phyloP scores from a whole-genome alignment of 257 asterid species.

The Solanum gracilifrons region DNA sequence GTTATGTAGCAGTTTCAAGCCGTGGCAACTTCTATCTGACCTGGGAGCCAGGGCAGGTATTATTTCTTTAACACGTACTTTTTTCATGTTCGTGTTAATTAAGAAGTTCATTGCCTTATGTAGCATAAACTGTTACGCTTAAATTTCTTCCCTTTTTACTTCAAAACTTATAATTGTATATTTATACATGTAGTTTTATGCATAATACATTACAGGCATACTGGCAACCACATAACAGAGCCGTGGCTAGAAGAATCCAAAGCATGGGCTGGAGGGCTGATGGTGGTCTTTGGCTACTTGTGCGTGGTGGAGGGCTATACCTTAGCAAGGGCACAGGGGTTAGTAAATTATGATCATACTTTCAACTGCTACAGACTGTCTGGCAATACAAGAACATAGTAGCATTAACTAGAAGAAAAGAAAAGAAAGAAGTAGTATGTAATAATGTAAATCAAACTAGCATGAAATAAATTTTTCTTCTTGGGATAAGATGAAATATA shows the following conservation, averaged over 20 bases:
- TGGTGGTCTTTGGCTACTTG: conserved; percentile 99
- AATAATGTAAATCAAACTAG: not conserved
- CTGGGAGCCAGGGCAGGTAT: conserved; percentile 99
- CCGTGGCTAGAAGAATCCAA: conserved; percentile 91
- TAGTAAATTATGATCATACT: conserved; percentile 8
- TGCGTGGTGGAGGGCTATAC: conserved; percentile 95
- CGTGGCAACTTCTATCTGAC: conserved; percentile 98
- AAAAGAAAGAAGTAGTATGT: not conserved
- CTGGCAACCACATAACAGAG: conserved; percentile 98
- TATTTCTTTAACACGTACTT: conserved; percentile 1
- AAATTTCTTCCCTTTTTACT: not conserved
- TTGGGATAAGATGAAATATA: not conserved
- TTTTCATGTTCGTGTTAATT: not conserved
- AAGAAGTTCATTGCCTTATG: not conserved
- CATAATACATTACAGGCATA: conserved; percentile 45
- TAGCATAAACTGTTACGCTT: not conserved
- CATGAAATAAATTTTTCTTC: not conserved
- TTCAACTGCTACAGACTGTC: not conserved
- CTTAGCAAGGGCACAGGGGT: conserved; percentile 98
- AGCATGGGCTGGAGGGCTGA: conserved; percentile 99
- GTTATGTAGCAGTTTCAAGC: conserved; percentile 96
- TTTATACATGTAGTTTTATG: not conserved
- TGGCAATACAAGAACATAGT: not conserved
- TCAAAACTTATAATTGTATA: not conserved
- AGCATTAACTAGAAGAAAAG: not conserved